phyloP scores from a whole-genome alignment of 2,329 filamentous ascomycete genomes.

The Diaporthe eres region DNA sequence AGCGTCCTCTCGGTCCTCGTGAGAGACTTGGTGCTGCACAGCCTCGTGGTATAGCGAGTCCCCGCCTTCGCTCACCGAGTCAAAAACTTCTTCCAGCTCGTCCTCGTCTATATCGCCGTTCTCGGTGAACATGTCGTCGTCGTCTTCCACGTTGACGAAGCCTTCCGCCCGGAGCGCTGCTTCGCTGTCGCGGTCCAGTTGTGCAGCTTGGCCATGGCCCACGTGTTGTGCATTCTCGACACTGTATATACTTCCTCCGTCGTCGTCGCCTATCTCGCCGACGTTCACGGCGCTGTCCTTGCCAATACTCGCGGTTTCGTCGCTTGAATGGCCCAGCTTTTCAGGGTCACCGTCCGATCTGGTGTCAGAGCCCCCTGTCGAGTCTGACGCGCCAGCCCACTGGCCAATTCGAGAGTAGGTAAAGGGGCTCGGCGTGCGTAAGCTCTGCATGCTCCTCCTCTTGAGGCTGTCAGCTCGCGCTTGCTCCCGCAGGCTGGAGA shows the following conservation, averaged over 20 bases:
- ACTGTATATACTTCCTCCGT: slow-evolving; percentile 48
- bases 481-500: slow-evolving; percentile 83
- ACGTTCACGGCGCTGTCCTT: slow-evolving; percentile 44
- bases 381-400: slow-evolving; percentile 51
- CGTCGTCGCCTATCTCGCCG: slow-evolving; percentile 47
- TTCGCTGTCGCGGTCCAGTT: slow-evolving; percentile 47
- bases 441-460: slow-evolving; percentile 80
- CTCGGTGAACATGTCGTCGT: slow-evolving; percentile 58
- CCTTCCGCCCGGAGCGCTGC: slow-evolving; percentile 46
- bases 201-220: slow-evolving; percentile 42
- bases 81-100: slow-evolving; percentile 55
- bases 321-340: slow-evolving; percentile 38
- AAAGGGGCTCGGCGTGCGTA: slow-evolving; percentile 84
- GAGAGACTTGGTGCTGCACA: slow-evolving; percentile 74
- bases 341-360: slow-evolving; percentile 34
- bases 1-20: slow-evolving; percentile 93
- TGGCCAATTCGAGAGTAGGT: slow-evolving; percentile 76
- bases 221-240: slow-evolving; percentile 48
- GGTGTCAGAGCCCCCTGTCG: slow-evolving; percentile 36
- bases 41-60: slow-evolving; percentile 75
- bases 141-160: slow-evolving; percentile 48
- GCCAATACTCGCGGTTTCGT: slow-evolving; percentile 17
- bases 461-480: slow-evolving; percentile 84
- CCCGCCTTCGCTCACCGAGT: slow-evolving; percentile 70
- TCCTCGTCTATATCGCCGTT: slow-evolving; percentile 51